Evolutionary conservation across 2,329 filamentous ascomycete species (phyloP).

Genomic region (Diaporthe sp.): DNA sequence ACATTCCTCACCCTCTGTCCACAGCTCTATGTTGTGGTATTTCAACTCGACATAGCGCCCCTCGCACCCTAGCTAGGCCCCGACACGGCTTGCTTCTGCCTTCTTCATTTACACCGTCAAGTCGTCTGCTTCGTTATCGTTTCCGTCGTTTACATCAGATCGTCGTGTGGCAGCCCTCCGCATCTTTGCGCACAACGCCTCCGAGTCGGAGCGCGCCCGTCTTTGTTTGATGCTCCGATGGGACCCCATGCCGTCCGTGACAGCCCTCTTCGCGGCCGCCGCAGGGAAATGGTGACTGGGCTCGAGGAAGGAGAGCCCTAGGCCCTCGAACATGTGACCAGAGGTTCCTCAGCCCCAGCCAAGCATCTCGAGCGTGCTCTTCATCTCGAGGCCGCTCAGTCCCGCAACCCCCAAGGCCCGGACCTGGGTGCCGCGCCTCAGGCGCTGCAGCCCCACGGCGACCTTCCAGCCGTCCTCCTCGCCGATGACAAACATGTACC

Average conservation of each 20-base stretch:
- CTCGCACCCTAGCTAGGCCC: neutral
- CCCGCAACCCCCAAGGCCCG: conserved; percentile 70
- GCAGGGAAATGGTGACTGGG: neutral
- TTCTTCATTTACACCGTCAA: conserved; percentile 4
- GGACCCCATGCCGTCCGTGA: neutral
- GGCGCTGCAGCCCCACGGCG: conserved; percentile 70
- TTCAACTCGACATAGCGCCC: neutral
- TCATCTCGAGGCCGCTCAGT: conserved; percentile 68
- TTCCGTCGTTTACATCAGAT: neutral
- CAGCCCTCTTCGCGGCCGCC: neutral
- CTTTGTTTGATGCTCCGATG: neutral
- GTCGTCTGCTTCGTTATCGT: conserved; percentile 24
- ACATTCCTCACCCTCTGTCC: neutral
- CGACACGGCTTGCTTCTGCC: conserved; percentile 6
- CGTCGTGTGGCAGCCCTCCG: neutral
- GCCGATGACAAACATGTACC: conserved; percentile 74
- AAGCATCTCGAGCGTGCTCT: conserved; percentile 68
- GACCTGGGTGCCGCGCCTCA: conserved; percentile 72
- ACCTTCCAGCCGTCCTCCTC: conserved; percentile 80
- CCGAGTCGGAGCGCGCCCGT: neutral
- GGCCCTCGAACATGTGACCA: conserved; percentile 2
- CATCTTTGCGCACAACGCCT: neutral
- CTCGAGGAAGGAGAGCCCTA: neutral
- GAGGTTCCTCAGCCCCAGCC: conserved; percentile 60
- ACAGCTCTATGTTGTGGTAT: conserved; percentile 9